Percentiles rank a stretch among this genome's conserved stretches.
phyloP scores from a whole-genome alignment of 169 alveolate genomes.

The Eimeria necatrix region DNA sequence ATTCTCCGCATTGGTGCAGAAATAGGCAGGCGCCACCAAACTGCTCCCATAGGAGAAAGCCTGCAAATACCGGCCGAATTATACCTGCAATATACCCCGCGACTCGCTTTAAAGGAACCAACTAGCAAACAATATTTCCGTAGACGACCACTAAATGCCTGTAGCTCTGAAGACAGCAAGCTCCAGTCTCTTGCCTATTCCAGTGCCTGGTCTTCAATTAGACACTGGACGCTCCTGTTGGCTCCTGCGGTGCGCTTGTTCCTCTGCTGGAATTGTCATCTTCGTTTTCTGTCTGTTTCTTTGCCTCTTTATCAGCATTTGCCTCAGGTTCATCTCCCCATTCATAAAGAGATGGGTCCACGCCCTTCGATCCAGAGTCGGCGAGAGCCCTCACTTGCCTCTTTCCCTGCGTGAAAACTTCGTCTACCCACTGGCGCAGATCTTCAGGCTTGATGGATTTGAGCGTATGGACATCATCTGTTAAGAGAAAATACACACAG shows the following conservation, averaged over 20 bases:
- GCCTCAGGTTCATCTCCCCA: slow-evolving; percentile 51
- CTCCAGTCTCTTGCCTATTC: too few species aligned
- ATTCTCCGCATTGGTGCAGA: too few species aligned
- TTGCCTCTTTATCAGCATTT: slow-evolving; percentile 38
- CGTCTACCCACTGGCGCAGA: slow-evolving; percentile 81
- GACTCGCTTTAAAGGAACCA: too few species aligned
- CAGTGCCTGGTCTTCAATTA: background rate
- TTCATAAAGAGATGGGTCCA: slow-evolving; percentile 79
- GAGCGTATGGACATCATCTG: slow-evolving; percentile 81
- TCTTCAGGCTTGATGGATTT: slow-evolving; percentile 79
- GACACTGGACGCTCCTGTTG: slow-evolving; percentile 53
- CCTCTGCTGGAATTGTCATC: slow-evolving; percentile 50
- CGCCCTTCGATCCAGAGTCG: slow-evolving; percentile 76
- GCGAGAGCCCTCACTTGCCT: slow-evolving; percentile 74
- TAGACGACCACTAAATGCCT: too few species aligned
- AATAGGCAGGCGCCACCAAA: too few species aligned
- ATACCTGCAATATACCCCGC: too few species aligned
- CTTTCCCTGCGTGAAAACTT: slow-evolving; percentile 77
- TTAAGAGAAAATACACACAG: background rate
- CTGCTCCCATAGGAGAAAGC: too few species aligned
- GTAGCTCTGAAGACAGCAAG: too few species aligned
- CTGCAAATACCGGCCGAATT: too few species aligned
- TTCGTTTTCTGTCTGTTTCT: background rate
- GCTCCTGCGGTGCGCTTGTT: slow-evolving; percentile 64
- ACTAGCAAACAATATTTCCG: too few species aligned